These are phyloP conservation scores for Cordyceps pruinosa DNA, from an alignment of 2,329 filamentous ascomycete species.

Conservation along the genomic window DNA sequence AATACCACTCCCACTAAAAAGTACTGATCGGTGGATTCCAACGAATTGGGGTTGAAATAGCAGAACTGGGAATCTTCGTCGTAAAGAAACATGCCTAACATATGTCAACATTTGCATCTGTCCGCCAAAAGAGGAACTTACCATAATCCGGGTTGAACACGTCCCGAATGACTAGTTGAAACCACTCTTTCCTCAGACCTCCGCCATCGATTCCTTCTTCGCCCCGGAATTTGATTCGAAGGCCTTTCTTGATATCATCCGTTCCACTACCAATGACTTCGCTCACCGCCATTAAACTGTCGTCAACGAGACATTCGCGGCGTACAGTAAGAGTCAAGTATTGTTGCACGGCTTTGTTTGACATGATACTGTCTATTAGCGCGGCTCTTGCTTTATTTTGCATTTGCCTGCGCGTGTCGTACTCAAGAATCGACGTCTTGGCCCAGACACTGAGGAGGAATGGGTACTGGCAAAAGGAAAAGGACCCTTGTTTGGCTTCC, in stretches of 20 bases:
- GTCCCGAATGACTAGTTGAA: slow-evolving; percentile 77
- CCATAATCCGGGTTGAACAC: slow-evolving; percentile 87
- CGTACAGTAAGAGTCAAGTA: slow-evolving; percentile 72
- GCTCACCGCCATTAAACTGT: slow-evolving; percentile 77
- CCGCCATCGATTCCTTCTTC: slow-evolving; percentile 91
- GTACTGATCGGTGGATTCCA: slow-evolving; percentile 87
- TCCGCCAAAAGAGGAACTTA: slow-evolving; percentile 35
- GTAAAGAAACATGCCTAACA: slow-evolving; percentile 77
- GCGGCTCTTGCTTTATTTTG: slow-evolving; percentile 79
- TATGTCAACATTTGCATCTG: slow-evolving; percentile 11
- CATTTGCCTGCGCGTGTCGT: slow-evolving; percentile 86
- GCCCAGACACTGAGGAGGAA: slow-evolving; percentile 88
- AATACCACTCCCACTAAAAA: slow-evolving; percentile 84
- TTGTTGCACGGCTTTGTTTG: slow-evolving; percentile 64
- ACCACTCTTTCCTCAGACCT: slow-evolving; percentile 90
- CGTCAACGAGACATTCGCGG: slow-evolving; percentile 79
- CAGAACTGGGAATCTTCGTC: slow-evolving; percentile 86
- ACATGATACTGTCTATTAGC: slow-evolving; percentile 84
- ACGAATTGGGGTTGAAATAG: slow-evolving; percentile 87
- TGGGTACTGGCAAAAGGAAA: slow-evolving; percentile 87
- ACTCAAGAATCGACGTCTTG: slow-evolving; percentile 83
- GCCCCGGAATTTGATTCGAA: slow-evolving; percentile 77
- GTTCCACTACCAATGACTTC: slow-evolving; percentile 73
- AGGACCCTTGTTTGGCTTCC: slow-evolving; percentile 68
- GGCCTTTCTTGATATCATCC: slow-evolving; percentile 83